A percentile compares a stretch with the other conserved stretches of the same genome.
These are phyloP conservation scores for Candida endomychidarum DNA, from an alignment of 805 yeast genomes.

Conservation along the genomic window DNA sequence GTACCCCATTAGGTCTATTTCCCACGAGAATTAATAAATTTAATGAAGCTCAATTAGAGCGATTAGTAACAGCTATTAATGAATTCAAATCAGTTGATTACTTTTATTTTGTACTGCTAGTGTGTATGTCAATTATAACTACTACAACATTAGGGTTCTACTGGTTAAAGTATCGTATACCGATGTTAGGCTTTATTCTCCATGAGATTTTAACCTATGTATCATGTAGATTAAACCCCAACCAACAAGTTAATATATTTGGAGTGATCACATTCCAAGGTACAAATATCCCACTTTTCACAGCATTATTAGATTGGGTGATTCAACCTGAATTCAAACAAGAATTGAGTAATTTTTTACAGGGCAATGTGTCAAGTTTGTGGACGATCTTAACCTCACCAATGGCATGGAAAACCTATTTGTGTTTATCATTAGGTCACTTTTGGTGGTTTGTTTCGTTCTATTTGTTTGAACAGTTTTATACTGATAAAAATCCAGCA, in stretches of 20 bases:
- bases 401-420: slow-evolving; percentile 16
- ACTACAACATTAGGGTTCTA: slow-evolving; percentile 19
- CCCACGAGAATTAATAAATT: slow-evolving; percentile 22
- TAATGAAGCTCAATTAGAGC: slow-evolving; percentile 17
- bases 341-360: slow-evolving; percentile 2
- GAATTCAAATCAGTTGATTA: slow-evolving; percentile 28
- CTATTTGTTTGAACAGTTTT: slow-evolving; percentile 12
- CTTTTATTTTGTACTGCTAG: slow-evolving; percentile 26
- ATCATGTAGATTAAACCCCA: slow-evolving; percentile 29
- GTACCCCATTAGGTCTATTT: slow-evolving; percentile 18
- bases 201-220: slow-evolving; percentile 28
- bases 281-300: slow-evolving; percentile 7
- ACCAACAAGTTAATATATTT: slow-evolving; percentile 7
- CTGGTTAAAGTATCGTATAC: slow-evolving; percentile 15
- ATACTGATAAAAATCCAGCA: slow-evolving; percentile 18
- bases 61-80: slow-evolving; percentile 17
- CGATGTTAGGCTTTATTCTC: slow-evolving; percentile 26
- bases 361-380: slow-evolving; percentile 12
- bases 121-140: slow-evolving; percentile 24
- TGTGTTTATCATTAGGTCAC: slow-evolving; percentile 26
- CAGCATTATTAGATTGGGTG: slow-evolving; percentile 10
- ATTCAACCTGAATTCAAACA: background rate
- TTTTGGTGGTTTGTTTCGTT: slow-evolving; percentile 33
- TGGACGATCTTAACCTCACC: slow-evolving; percentile 12
- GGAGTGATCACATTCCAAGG: slow-evolving; percentile 13